Conservation (phyloP, 371 early-diverging fungal genomes). For the Mucor lusitanicus region DNA sequence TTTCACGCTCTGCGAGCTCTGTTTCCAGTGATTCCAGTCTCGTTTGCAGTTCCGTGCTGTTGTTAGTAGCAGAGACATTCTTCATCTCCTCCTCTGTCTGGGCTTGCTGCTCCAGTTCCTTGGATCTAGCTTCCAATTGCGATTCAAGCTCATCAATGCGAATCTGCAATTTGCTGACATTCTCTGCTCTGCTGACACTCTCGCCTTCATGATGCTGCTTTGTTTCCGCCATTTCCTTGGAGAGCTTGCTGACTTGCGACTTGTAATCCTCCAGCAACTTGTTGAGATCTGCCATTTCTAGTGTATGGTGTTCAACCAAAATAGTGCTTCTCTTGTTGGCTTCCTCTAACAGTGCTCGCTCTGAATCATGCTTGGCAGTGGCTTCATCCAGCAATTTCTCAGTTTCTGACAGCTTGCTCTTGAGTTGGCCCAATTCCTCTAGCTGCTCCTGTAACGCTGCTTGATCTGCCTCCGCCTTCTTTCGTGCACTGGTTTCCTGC, state of each 20-base stretch:
- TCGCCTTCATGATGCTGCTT: neutral
- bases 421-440: neutral
- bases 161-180: neutral
- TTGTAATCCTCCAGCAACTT: neutral
- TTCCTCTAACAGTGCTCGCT: neutral
- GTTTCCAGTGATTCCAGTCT: neutral
- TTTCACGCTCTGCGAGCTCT: conserved; percentile 7
- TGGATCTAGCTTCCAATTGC: neutral
- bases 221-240: neutral
- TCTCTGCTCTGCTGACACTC: neutral
- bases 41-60: neutral
- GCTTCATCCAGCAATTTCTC: neutral
- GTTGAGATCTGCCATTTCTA: neutral
- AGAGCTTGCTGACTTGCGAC: neutral
- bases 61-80: neutral
- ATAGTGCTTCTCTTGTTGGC: neutral
- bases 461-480: neutral
- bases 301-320: neutral
- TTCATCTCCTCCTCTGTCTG: neutral
- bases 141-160: conserved; percentile 14
- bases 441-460: neutral
- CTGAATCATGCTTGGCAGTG: neutral
- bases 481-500: neutral
- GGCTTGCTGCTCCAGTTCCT: conserved; percentile 1
- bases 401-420: neutral